Evolutionary conservation across 352 stramenopile genomes (phyloP).

Genomic region (Blastocystis sp.): DNA sequence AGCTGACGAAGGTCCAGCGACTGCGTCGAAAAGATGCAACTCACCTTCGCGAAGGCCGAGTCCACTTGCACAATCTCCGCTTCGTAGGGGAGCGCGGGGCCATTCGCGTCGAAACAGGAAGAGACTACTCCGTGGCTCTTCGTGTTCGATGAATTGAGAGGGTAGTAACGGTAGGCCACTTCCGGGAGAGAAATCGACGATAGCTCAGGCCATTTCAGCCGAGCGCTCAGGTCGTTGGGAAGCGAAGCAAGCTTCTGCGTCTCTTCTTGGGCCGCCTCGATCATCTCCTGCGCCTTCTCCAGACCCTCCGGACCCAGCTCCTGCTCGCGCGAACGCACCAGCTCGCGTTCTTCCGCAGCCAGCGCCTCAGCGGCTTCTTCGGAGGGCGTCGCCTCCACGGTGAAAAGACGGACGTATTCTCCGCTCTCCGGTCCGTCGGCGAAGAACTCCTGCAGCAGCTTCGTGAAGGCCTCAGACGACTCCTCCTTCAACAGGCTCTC

Average conservation of each 20-base stretch:
- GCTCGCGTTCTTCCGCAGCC: neutral
- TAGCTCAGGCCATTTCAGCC: too few species aligned
- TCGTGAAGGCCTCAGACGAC: neutral
- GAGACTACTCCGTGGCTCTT: too few species aligned
- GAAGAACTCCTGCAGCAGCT: constrained; percentile 1
- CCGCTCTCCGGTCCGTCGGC: neutral
- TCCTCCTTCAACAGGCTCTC: neutral
- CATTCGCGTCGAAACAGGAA: too few species aligned
- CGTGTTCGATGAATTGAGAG: too few species aligned
- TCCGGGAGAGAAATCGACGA: too few species aligned
- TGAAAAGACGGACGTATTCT: neutral
- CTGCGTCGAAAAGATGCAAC: neutral
- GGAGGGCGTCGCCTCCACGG: neutral
- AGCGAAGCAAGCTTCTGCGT: too few species aligned
- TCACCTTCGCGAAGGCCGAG: neutral
- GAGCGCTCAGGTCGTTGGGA: too few species aligned
- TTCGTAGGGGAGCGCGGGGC: neutral
- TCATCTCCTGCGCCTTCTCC: neutral
- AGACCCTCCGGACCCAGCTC: neutral
- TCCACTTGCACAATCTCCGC: neutral
- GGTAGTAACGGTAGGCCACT: too few species aligned
- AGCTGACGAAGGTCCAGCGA: neutral
- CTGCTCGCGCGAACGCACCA: neutral
- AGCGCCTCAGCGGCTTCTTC: neutral
- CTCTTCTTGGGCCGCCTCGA: neutral